Evolutionary conservation across 768 basidiomycete species (phyloP).

Genomic region (Tulasnella sp.): DNA sequence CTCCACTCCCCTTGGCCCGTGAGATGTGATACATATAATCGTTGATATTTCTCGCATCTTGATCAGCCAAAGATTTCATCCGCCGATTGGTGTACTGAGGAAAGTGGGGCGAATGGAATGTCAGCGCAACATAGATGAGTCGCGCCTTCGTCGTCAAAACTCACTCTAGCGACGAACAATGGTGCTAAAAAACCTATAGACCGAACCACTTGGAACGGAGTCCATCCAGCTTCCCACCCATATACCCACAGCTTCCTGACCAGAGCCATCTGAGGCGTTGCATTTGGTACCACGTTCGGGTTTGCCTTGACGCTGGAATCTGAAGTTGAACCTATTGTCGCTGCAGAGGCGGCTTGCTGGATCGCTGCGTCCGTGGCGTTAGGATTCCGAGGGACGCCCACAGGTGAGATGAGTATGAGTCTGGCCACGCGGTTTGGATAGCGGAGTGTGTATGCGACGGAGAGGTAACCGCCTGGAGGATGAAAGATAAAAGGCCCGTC

Average conservation of each 20-base stretch:
- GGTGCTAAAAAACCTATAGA: slow-evolving; percentile 77
- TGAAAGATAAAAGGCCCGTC: neutral
- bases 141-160: slow-evolving; percentile 15
- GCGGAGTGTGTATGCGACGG: slow-evolving; percentile 75
- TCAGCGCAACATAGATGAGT: no score
- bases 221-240: slow-evolving; percentile 87
- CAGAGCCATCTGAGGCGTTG: slow-evolving; percentile 40
- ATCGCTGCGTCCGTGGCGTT: slow-evolving; percentile 27
- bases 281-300: no score
- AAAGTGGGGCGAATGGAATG: neutral
- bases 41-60: slow-evolving; percentile 81
- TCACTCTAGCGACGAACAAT: slow-evolving; percentile 73
- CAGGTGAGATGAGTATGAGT: slow-evolving; percentile 81
- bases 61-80: slow-evolving; percentile 64
- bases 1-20: slow-evolving; percentile 81
- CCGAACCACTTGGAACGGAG: slow-evolving; percentile 83
- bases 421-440: slow-evolving; percentile 75
- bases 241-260: slow-evolving; percentile 52
- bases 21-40: slow-evolving; percentile 90
- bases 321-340: no score
- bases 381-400: slow-evolving; percentile 79
- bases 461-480: slow-evolving; percentile 47
- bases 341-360: slow-evolving; percentile 30
- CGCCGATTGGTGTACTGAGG: slow-evolving; percentile 67
- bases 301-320: no score